Conservation (phyloP, 305 asterid species). For the Solanum hybrid region DNA sequence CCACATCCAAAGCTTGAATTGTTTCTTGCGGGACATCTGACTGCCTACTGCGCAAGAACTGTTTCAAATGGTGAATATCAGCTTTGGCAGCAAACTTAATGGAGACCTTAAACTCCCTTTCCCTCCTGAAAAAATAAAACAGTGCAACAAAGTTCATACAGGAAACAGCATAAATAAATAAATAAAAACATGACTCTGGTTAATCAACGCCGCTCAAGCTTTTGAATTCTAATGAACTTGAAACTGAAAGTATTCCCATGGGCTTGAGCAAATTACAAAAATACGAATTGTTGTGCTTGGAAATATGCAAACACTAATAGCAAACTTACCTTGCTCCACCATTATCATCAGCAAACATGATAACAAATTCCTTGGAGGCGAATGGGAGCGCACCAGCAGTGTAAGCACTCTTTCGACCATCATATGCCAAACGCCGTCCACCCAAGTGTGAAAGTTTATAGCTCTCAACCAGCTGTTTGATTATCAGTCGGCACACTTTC, state of each 20-base stretch:
- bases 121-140: conserved; percentile 36
- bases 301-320: background rate
- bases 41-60: conserved; percentile 41
- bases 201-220: background rate
- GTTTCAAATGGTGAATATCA: conserved; percentile 44
- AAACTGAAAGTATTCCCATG: background rate
- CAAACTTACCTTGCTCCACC: conserved; percentile 25
- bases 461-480: conserved; percentile 16
- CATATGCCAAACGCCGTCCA: conserved; percentile 38
- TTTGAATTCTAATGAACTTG: background rate
- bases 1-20: conserved; percentile 73
- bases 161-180: background rate
- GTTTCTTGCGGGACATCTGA: conserved; percentile 63
- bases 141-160: background rate
- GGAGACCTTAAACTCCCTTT: conserved; percentile 45
- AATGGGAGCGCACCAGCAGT: conserved; percentile 70
- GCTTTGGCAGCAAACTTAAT: conserved; percentile 58
- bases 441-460: conserved; percentile 39
- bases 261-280: background rate
- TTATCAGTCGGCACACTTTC: conserved; percentile 35
- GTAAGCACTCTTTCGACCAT: conserved; percentile 67
- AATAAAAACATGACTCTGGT: background rate
- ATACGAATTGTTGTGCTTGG: background rate
- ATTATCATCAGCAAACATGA: conserved; percentile 28
- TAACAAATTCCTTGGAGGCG: conserved; percentile 47